A percentile compares a stretch with the other conserved stretches of the same genome.
phyloP scores from a whole-genome alignment of 2,329 filamentous ascomycete genomes.

The Pestalotiopsis sp. region DNA sequence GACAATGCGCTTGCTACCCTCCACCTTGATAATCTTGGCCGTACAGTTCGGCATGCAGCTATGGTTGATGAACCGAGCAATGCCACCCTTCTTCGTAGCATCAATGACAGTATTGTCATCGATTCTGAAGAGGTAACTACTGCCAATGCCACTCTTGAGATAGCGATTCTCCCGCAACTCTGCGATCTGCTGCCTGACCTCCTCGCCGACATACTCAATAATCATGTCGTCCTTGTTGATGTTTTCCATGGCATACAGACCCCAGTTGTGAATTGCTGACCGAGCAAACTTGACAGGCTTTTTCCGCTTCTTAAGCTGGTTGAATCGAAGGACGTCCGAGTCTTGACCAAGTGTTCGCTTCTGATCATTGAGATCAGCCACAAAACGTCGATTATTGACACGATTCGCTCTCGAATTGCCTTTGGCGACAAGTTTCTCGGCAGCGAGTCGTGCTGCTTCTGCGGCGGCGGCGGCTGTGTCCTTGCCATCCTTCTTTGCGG shows the following conservation, averaged over 20 bases:
- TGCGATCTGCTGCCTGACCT: constrained; percentile 95
- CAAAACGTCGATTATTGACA: constrained; percentile 91
- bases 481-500: constrained; percentile 65
- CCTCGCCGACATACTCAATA: constrained; percentile 98
- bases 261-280: constrained; percentile 99
- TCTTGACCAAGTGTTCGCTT: constrained; percentile 84
- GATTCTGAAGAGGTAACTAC: constrained; percentile 96
- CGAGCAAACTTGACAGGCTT: constrained; percentile 98
- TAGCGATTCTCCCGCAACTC: constrained; percentile 92
- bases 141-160: constrained; percentile 93
- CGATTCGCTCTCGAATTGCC: constrained; percentile 91
- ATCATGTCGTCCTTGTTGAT: constrained; percentile 99
- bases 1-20: constrained; percentile 96
- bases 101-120: constrained; percentile 98
- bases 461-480: constrained; percentile 67
- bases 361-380: constrained; percentile 93
- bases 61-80: constrained; percentile 98
- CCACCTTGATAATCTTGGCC: constrained; percentile 98
- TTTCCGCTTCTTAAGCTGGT: constrained; percentile 98
- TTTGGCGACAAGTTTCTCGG: constrained; percentile 80
- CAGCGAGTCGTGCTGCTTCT: constrained; percentile 71
- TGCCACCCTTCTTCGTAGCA: constrained; percentile 97
- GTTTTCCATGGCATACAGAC: constrained; percentile 95
- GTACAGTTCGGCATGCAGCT: constrained; percentile 98
- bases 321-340: constrained; percentile 93